Percentiles rank a stretch among this genome's conserved stretches.
phyloP scores from a whole-genome alignment of 306 rosid genomes.

The Cucurbita argyrosperma region DNA sequence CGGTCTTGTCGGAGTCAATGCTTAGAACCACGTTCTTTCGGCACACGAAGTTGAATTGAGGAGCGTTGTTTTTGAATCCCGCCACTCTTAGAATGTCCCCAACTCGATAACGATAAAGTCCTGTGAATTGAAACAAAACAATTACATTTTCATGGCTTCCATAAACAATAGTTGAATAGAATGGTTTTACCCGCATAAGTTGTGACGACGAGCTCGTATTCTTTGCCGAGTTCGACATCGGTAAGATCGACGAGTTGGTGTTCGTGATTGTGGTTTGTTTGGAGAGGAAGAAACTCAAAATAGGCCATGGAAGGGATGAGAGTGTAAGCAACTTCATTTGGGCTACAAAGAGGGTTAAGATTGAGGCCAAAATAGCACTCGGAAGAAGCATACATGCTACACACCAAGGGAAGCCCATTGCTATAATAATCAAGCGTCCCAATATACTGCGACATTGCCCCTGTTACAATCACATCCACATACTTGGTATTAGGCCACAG shows the following conservation, averaged over 20 bases:
- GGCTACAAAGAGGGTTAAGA: slow-evolving; percentile 8
- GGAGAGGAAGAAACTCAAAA: slow-evolving; percentile 9
- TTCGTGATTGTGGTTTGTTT: neutral
- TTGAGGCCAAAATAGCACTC: slow-evolving; percentile 13
- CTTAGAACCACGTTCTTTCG: slow-evolving; percentile 9
- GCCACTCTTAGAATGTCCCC: slow-evolving; percentile 4
- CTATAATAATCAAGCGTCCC: slow-evolving; percentile 11
- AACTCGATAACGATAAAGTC: slow-evolving; percentile 6
- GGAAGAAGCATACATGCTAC: slow-evolving; percentile 15
- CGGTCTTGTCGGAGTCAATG: slow-evolving; percentile 5
- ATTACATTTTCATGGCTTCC: too few relatives aligned
- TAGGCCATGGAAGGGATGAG: slow-evolving; percentile 17
- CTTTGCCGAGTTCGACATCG: slow-evolving; percentile 8
- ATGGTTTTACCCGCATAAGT: slow-evolving; percentile 5
- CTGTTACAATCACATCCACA: slow-evolving; percentile 11
- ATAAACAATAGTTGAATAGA: neutral
- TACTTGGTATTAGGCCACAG: slow-evolving; percentile 11
- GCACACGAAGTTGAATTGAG: slow-evolving; percentile 9
- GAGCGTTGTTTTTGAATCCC: slow-evolving; percentile 12
- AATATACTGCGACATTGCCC: slow-evolving; percentile 14
- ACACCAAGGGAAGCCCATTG: slow-evolving; percentile 10
- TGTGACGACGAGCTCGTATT: slow-evolving; percentile 14
- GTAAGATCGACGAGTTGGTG: slow-evolving; percentile 5
- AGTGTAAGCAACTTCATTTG: slow-evolving; percentile 11
- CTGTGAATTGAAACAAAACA: neutral